Percentiles rank a stretch among this genome's conserved stretches.
These are phyloP conservation scores for Amylocarpus encephaloides DNA, from an alignment of 2,329 filamentous ascomycete species.

Conservation along the genomic window DNA sequence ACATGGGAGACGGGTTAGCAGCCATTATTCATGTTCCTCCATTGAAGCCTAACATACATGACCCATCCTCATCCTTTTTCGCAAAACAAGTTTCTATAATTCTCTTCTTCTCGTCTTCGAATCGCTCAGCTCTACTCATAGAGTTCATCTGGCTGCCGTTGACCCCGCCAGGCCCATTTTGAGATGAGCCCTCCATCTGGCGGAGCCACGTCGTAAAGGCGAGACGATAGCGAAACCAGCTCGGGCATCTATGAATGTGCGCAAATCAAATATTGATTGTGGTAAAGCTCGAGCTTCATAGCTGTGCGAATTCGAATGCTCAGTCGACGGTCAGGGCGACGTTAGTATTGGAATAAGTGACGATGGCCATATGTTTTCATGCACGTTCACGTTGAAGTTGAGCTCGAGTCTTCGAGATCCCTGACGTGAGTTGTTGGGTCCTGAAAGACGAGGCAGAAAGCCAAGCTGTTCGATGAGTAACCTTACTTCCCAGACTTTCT, in stretches of 20 bases:
- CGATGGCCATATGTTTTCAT: background rate
- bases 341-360: background rate
- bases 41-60: constrained; percentile 46
- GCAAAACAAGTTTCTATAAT: constrained; percentile 93
- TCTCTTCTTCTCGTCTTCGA: constrained; percentile 93
- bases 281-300: constrained; percentile 14
- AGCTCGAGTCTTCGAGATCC: constrained; percentile 2
- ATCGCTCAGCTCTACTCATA: constrained; percentile 61
- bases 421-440: background rate
- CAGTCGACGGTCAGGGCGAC: background rate
- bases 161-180: constrained; percentile 31
- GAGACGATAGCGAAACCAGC: constrained; percentile 4
- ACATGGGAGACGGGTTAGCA: constrained; percentile 6
- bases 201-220: constrained; percentile 27
- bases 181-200: constrained; percentile 31
- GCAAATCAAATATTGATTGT: constrained; percentile 3
- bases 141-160: constrained; percentile 19
- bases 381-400: constrained; percentile 2
- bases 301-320: constrained; percentile 10
- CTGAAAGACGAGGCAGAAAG: background rate
- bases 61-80: constrained; percentile 82
- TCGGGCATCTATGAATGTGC: constrained; percentile 20
- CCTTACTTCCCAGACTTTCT: no score
- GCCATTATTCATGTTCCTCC: background rate
- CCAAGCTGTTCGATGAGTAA: no score